Evolutionary conservation across 1,139 yeast species (phyloP), one percentile per base, ranked within the genome.

Genomic region (Fermentozyma sake): DNA sequence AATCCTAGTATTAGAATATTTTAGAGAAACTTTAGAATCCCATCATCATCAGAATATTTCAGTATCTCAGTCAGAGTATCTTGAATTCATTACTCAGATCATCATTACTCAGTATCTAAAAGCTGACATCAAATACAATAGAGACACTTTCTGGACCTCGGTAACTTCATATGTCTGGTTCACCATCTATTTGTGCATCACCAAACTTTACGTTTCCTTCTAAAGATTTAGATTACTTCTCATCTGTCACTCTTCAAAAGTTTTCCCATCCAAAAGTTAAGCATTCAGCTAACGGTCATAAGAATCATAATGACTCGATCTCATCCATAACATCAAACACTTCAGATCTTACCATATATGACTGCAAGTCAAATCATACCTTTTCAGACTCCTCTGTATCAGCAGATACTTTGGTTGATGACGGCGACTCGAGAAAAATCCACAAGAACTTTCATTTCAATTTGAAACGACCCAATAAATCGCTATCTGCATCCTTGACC

Each of bases 301-400:
- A 30, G 10, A 22, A 38, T 14, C 20, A 23, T 14, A 31, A 32
- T 18, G 39, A 34, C 22, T 44, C 48, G 26, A 34, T 45, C 29
- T 39, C 46, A 26, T 42, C 49, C 28, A 34, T 46, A 18, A 41
- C 43, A 7, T 43, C 49, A 16, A 48, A 43, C 24, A 39, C 48
- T 14, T 37, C 41, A 12, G 43, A 37, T 28, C 28, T 37, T 26
- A 37, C 41, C 24, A 31, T 40, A 19, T 36, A 33, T 16, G 40
- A 35, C 22, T 23, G n/a, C n/a, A n/a, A n/a, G n/a, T n/a, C n/a
- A n/a, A n/a, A n/a, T n/a, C n/a, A n/a, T n/a, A n/a, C n/a, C n/a
- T n/a, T n/a, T n/a, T n/a, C 19, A 28, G 23, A 20, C 20, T 31
- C 37, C 18, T 26, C 29, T 5, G 23, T 31, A 8, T 34, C 37